Evolutionary conservation across 2,329 filamentous ascomycete species (phyloP).

Genomic region (Ustilaginoidea virens): DNA sequence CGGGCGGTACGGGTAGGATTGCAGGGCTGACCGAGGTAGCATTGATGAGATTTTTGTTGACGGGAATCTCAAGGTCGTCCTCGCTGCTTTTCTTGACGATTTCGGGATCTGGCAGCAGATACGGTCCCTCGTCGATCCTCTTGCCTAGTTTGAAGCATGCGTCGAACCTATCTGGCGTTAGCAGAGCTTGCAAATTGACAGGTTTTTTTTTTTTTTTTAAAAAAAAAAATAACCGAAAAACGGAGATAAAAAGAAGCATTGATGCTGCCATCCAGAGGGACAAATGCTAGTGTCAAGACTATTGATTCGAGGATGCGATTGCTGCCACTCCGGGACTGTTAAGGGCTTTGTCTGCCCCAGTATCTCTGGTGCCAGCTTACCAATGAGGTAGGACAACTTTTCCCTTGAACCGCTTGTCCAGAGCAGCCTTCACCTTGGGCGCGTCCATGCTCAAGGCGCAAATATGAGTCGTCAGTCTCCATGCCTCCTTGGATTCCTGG

Average conservation of each 20-base stretch:
- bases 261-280: no score
- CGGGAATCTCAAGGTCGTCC: conserved; percentile 38
- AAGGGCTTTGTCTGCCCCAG: no score
- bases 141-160: conserved; percentile 89
- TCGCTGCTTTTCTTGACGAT: conserved; percentile 49
- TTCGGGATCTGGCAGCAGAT: conserved; percentile 72
- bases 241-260: no score
- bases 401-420: conserved; percentile 49
- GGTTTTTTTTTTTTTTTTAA: no score
- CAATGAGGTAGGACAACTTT: conserved; percentile 90
- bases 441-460: conserved; percentile 68
- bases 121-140: conserved; percentile 77
- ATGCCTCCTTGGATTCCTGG: conserved; percentile 56
- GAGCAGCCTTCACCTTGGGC: conserved; percentile 49
- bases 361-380: conserved; percentile 31
- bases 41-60: conserved; percentile 48
- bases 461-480: conserved; percentile 70
- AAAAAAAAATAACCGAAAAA: no score
- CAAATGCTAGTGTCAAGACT: no score
- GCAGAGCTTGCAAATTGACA: no score
- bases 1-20: conserved; percentile 26
- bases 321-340: no score
- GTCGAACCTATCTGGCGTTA: conserved; percentile 58
- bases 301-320: no score
- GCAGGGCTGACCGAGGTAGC: conserved; percentile 39